Evolutionary conservation across 192 early-diverging fungal species (phyloP).

Genomic region (Umbelopsis sp.): DNA sequence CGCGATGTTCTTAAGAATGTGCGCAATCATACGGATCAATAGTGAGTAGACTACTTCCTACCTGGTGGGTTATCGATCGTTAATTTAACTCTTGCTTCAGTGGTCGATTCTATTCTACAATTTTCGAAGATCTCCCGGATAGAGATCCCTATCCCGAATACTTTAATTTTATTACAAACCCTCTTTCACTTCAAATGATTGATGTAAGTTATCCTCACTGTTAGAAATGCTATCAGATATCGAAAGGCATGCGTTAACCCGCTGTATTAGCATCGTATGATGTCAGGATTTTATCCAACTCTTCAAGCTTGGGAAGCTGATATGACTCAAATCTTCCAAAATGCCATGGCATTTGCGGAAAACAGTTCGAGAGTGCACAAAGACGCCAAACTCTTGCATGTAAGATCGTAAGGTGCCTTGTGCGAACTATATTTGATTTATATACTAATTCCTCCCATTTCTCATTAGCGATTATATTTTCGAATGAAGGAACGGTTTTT

Average conservation of each 20-base stretch:
- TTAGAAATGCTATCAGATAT: not conserved
- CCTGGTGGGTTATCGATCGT: not conserved
- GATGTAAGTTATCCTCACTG: conserved; percentile 44
- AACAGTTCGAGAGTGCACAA: conserved; percentile 82
- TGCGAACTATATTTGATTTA: not conserved
- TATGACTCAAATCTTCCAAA: conserved; percentile 83
- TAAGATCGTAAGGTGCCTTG: not conserved
- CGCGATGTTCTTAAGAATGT: conserved; percentile 45
- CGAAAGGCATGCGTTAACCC: conserved; percentile 8
- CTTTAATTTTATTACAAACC: conserved; percentile 80
- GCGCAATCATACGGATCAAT: conserved; percentile 49
- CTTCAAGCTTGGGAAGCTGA: conserved; percentile 80
- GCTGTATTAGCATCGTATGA: conserved; percentile 60
- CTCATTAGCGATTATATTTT: conserved; percentile 31
- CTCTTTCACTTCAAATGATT: conserved; percentile 73
- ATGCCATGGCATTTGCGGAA: conserved; percentile 91
- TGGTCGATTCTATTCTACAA: conserved; percentile 68
- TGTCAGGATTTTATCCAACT: conserved; percentile 61
- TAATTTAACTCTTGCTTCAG: conserved; percentile 26
- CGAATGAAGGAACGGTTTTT: conserved; percentile 33
- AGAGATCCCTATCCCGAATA: conserved; percentile 89
- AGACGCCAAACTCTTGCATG: conserved; percentile 65
- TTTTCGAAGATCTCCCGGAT: conserved; percentile 79
- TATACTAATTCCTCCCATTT: not conserved
- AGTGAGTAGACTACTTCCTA: conserved; percentile 31